Evolutionary conservation across 2,329 filamentous ascomycete genomes (phyloP).

Genomic region (Alternaria triticina): DNA sequence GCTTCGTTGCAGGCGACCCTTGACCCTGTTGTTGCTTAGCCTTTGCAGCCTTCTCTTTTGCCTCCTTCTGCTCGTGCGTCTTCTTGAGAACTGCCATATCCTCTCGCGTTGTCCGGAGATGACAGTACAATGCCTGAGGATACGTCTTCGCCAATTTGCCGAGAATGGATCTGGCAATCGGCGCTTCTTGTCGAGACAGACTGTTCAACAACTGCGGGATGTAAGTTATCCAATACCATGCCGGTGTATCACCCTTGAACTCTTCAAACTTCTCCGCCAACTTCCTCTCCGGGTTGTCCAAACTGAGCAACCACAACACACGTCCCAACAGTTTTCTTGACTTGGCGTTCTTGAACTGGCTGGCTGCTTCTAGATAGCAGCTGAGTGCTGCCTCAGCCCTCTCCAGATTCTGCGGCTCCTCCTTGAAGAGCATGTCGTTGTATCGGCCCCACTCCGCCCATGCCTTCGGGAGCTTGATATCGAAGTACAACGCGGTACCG

Average conservation of each 20-base stretch:
- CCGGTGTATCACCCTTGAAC: constrained; percentile 95
- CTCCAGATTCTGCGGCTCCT: constrained; percentile 80
- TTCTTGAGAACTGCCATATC: constrained; percentile 95
- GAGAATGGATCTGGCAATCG: constrained; percentile 83
- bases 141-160: constrained; percentile 95
- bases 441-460: constrained; percentile 99
- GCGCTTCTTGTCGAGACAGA: constrained; percentile 87
- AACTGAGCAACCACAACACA: constrained; percentile 92
- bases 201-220: constrained; percentile 95
- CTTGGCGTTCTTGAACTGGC: constrained; percentile 96
- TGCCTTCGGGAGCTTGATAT: constrained; percentile 92
- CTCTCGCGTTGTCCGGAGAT: constrained; percentile 89
- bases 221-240: constrained; percentile 99
- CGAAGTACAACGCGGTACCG: constrained; percentile 93
- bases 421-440: constrained; percentile 95
- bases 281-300: constrained; percentile 85
- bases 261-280: constrained; percentile 89
- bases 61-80: constrained; percentile 71
- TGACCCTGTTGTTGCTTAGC: constrained; percentile 68
- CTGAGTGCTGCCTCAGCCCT: constrained; percentile 90
- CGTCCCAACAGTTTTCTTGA: constrained; percentile 91
- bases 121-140: constrained; percentile 93
- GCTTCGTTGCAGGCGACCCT: constrained; percentile 46
- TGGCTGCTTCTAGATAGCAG: constrained; percentile 94
- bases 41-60: constrained; percentile 57